Evolutionary conservation across 345 rosid genomes (phyloP).

Genomic region (Eucalyptus coolabah): DNA sequence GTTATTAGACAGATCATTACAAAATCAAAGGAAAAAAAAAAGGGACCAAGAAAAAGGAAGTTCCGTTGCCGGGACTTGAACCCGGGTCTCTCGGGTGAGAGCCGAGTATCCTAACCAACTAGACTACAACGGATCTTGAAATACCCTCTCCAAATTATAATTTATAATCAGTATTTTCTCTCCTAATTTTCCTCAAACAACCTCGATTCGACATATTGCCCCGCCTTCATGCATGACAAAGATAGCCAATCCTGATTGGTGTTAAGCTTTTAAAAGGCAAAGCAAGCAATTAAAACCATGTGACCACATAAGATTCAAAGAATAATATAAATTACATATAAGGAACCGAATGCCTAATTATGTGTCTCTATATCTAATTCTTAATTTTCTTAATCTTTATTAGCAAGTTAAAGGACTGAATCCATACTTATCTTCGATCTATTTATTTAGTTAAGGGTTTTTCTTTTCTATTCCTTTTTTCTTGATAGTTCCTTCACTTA

Average conservation of each 20-base stretch:
- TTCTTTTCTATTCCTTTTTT: not conserved
- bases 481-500: not conserved
- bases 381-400: not conserved
- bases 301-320: not conserved
- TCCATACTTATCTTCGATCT: not conserved
- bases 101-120: slow-evolving; percentile 36
- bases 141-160: accelerated
- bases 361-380: not conserved
- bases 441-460: not conserved
- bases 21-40: not conserved
- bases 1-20: not conserved
- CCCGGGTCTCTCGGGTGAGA: slow-evolving; percentile 32
- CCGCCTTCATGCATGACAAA: not conserved
- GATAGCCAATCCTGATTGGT: not conserved
- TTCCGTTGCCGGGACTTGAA: slow-evolving; percentile 31
- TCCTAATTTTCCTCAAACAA: not conserved
- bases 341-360: accelerated
- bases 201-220: not conserved
- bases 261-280: not conserved
- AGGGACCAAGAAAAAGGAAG: not conserved
- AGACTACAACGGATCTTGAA: slow-evolving; percentile 18
- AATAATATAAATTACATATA: not conserved
- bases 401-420: not conserved
- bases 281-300: not conserved
- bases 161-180: accelerated